A percentile compares a stretch with the other conserved stretches of the same genome.
phyloP scores from a whole-genome alignment of 129 eudicot species.

The Lonicera japonica region DNA sequence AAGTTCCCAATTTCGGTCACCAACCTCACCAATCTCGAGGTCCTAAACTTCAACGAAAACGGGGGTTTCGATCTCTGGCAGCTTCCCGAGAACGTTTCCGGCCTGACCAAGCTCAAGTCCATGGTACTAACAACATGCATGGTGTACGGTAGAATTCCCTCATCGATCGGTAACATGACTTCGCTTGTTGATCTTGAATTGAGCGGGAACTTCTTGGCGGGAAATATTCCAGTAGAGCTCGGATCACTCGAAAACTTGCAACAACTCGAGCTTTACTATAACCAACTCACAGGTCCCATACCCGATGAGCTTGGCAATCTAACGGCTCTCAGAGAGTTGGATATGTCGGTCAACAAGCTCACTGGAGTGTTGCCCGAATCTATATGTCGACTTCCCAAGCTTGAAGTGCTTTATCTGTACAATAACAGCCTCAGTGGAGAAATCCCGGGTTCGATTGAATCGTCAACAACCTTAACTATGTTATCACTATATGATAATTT shows the following conservation, averaged over 20 bases:
- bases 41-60: constrained; percentile 67
- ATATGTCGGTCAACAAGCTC: constrained; percentile 63
- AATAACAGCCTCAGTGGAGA: constrained; percentile 70
- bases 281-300: constrained; percentile 49
- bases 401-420: constrained; percentile 59
- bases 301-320: constrained; percentile 76
- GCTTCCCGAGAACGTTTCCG: constrained; percentile 43
- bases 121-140: constrained; percentile 54
- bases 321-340: constrained; percentile 53
- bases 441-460: constrained; percentile 49
- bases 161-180: constrained; percentile 66
- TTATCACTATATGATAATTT: constrained; percentile 62
- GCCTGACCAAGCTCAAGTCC: constrained; percentile 41
- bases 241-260: constrained; percentile 49
- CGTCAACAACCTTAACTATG: constrained; percentile 37
- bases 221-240: constrained; percentile 51
- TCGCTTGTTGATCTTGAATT: constrained; percentile 77
- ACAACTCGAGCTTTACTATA: constrained; percentile 72
- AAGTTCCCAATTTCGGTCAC: constrained; percentile 54
- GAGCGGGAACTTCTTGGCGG: constrained; percentile 49
- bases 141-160: constrained; percentile 51
- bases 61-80: constrained; percentile 38
- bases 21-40: constrained; percentile 57
- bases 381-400: constrained; percentile 64
- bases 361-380: constrained; percentile 55